Conservation (phyloP, 208 protist species). For the Trypanosoma lewisi region DNA sequence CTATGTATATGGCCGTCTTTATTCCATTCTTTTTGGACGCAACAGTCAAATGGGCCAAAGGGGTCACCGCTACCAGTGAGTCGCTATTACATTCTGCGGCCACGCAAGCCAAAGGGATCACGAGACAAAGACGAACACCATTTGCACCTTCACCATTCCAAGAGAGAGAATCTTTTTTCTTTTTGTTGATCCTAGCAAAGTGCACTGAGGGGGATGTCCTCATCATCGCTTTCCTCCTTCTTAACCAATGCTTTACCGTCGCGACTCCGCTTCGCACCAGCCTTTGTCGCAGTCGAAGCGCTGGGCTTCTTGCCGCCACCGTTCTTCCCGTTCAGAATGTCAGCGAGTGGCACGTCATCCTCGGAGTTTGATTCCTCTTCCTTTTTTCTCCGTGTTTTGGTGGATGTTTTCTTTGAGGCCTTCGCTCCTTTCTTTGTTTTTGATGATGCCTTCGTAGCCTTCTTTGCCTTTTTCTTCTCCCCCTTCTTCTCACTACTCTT, state of each 20-base stretch:
- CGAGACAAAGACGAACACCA: neutral
- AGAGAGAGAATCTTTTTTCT: constrained; percentile 4
- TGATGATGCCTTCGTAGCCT: constrained; percentile 19
- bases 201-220: constrained; percentile 61
- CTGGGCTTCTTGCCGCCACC: constrained; percentile 28
- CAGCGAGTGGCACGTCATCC: constrained; percentile 28
- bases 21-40: neutral
- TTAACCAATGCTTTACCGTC: constrained; percentile 19
- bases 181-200: constrained; percentile 29
- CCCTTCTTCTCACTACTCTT: constrained; percentile 12
- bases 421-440: constrained; percentile 26
- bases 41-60: neutral
- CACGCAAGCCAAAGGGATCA: neutral
- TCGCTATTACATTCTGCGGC: too few species aligned
- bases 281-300: constrained; percentile 15
- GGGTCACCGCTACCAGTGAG: too few species aligned
- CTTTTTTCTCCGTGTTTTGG: constrained; percentile 32
- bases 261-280: constrained; percentile 31
- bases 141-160: neutral
- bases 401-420: constrained; percentile 20
- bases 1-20: neutral
- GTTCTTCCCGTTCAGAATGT: constrained; percentile 27
- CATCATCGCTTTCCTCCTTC: constrained; percentile 51
- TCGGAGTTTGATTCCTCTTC: constrained; percentile 27
- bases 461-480: constrained; percentile 32